phyloP scores from a whole-genome alignment of 352 stramenopile species.

The Pilasporangium apinafurcum region DNA sequence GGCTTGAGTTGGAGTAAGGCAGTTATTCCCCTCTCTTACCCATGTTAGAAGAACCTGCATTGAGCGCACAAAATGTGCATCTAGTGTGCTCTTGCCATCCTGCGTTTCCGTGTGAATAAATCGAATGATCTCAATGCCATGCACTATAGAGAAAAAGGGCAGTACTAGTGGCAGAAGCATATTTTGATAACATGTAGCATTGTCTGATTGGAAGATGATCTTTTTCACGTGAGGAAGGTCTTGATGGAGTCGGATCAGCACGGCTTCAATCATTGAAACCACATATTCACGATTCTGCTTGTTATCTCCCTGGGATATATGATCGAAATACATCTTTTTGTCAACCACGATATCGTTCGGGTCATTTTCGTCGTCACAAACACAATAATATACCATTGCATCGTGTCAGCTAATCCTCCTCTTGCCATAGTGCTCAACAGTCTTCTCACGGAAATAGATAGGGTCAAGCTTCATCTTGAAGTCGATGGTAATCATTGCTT shows the following conservation, averaged over 20 bases:
- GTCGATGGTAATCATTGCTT: constrained; percentile 19
- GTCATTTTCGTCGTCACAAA: not conserved
- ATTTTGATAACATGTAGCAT: constrained; percentile 24
- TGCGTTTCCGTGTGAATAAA: constrained; percentile 25
- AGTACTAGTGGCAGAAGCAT: constrained; percentile 8
- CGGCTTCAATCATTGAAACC: constrained; percentile 16
- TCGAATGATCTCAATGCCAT: too few relatives aligned
- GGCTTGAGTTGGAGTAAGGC: constrained; percentile 10
- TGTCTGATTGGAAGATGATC: constrained; percentile 19
- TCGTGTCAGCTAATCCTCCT: constrained; percentile 21
- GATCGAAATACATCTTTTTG: constrained; percentile 14
- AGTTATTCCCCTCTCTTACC: constrained; percentile 11
- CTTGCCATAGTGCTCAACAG: constrained; percentile 22
- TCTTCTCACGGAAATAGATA: constrained; percentile 20
- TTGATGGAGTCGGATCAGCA: constrained; percentile 10
- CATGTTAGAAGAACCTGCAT: constrained; percentile 8
- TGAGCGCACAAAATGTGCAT: constrained; percentile 15
- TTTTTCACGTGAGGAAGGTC: constrained; percentile 10
- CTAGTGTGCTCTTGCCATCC: constrained; percentile 15
- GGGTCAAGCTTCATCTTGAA: constrained; percentile 35
- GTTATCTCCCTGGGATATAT: constrained; percentile 9
- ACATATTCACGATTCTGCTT: constrained; percentile 19
- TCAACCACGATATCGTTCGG: constrained; percentile 1
- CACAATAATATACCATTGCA: constrained; percentile 11
- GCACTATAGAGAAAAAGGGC: constrained; percentile 4